Base-by-base conservation (phyloP, 2,329 filamentous ascomycete genomes). In the Parastagonospora nodorum region DNA sequence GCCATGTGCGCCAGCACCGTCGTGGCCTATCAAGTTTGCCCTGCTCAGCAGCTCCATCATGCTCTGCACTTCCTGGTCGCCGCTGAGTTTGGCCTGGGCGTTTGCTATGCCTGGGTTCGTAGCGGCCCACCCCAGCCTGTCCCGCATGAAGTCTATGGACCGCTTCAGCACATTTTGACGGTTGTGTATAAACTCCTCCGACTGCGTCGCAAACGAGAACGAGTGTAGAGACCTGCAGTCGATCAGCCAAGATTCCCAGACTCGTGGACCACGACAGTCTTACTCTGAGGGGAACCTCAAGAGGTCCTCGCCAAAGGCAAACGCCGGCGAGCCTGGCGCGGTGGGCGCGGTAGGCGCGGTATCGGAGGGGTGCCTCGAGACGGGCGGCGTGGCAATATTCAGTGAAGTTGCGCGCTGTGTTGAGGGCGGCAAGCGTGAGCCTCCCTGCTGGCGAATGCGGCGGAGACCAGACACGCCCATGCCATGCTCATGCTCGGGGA, bases 151-250 rank as follows among this genome's bases (percentile, higher is more conserved):
- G 73, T 97, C 94, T 68, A 97, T 88, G 8, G 92, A 96, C 51
- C 93, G 84, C 76, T 96, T 96, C 66, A 99, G 74, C 30, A 96
- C 88, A 78, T 91, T 96, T 72, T 97, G 92, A 47, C 94, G 88
- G 72, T 85, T 96, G 71, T 96, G 90, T 48, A 97, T 82, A 56
- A 91, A 86, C 56, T 97, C 93, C 68, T 96, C 92, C 2, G 92
- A 93, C 74, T 96, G 92, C 63, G 96, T 90, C 35, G 94, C 91
- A 74, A 99, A 99, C 10, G 93, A 97, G 77, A 99, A 99, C 1
- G 94, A 99, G 75, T 99, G 94, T 40, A 99, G 79, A 5, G 94
- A 99, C 19, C 19, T 24, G 19, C 19, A 24, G 19, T 24, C 19
- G 19, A 5, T 24, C 19, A 24, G 19, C 19, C 19, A 24, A 24